Conservation (phyloP, 169 alveolate species). For the Plasmodium inui region DNA sequence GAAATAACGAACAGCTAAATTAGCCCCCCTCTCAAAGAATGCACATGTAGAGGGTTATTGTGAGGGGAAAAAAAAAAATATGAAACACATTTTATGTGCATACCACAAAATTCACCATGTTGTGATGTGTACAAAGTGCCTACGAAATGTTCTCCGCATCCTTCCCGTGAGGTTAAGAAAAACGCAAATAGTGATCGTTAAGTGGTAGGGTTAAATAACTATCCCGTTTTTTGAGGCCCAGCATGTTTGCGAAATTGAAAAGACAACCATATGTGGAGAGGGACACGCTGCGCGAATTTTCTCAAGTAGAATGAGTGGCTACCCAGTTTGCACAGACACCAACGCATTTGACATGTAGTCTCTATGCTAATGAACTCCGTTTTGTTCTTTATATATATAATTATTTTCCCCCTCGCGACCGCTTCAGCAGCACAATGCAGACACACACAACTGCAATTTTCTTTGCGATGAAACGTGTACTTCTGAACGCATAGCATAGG, state of each 20-base stretch:
- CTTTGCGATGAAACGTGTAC: background rate
- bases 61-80: background rate
- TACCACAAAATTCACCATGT: background rate
- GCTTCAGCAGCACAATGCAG: background rate
- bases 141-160: background rate
- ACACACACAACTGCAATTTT: background rate
- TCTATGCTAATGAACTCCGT: background rate
- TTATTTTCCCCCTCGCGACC: background rate
- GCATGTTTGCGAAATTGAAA: background rate
- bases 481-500: background rate
- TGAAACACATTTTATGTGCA: background rate
- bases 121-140: background rate
- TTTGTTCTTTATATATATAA: background rate
- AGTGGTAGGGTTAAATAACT: background rate
- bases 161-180: background rate
- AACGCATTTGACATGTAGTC: background rate
- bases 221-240: background rate
- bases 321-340: background rate
- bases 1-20: background rate
- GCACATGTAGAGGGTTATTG: background rate
- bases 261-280: background rate
- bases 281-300: background rate
- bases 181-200: background rate
- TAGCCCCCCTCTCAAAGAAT: background rate
- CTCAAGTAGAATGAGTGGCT: background rate